Conservation (phyloP, 345 rosid species). For the Gossypium stocksii region DNA sequence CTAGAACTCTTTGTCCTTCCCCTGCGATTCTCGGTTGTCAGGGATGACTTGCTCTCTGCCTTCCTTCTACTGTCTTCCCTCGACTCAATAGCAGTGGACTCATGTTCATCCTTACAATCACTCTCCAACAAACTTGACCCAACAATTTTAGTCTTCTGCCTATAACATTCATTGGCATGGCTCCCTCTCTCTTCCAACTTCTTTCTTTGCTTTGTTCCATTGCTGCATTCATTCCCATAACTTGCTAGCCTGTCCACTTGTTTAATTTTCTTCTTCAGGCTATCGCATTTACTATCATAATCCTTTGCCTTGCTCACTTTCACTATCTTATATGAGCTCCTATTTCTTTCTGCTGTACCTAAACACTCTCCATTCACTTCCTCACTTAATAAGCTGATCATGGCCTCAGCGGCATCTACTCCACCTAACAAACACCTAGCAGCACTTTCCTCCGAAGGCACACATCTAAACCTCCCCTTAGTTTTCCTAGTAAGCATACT, state of each 20-base stretch:
- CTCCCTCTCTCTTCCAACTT: constrained; percentile 25
- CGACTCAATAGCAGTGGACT: constrained; percentile 19
- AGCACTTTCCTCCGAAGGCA: constrained; percentile 28
- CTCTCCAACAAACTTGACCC: constrained; percentile 28
- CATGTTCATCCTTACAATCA: constrained; percentile 27
- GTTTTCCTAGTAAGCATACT: constrained; percentile 31
- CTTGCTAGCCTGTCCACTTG: constrained; percentile 20
- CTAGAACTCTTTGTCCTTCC: constrained; percentile 49
- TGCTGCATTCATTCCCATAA: constrained; percentile 26
- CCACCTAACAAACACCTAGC: constrained; percentile 34
- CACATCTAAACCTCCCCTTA: constrained; percentile 35
- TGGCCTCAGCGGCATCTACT: constrained; percentile 53
- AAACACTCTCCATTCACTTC: constrained; percentile 42
- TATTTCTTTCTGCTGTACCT: constrained; percentile 26
- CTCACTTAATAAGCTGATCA: constrained; percentile 76
- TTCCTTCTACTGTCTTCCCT: constrained; percentile 30
- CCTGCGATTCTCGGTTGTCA: constrained; percentile 27
- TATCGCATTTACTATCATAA: constrained; percentile 26
- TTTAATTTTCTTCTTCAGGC: constrained; percentile 37
- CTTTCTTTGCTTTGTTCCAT: constrained; percentile 32
- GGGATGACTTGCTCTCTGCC: constrained; percentile 30
- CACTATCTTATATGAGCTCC: constrained; percentile 34
- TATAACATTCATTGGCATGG: constrained; percentile 18
- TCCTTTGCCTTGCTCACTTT: constrained; percentile 36
- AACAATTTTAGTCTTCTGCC: constrained; percentile 30